A percentile compares a stretch with the other conserved stretches of the same genome.
Conservation (phyloP, 2,329 filamentous ascomycete genomes). For the Rutstroemia sydowiana region DNA sequence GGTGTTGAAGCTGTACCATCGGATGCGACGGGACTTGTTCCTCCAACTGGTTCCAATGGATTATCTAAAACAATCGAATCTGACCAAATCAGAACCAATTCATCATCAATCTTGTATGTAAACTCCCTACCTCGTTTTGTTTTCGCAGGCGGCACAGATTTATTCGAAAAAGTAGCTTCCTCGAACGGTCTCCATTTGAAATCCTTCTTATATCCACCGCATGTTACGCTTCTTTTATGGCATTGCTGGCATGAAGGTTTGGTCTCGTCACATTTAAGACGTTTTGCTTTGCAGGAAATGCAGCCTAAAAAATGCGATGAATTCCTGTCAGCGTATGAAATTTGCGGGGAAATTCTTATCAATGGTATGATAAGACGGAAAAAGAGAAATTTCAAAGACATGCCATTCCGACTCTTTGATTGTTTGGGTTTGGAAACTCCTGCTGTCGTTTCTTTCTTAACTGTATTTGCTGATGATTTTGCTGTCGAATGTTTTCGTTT, state of each 20-base stretch:
- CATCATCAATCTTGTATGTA: not conserved
- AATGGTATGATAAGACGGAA: conserved; percentile 20
- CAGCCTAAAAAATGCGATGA: conserved; percentile 46
- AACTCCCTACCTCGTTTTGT: conserved; percentile 21
- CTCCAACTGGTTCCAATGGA: conserved; percentile 14
- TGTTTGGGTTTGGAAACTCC: conserved; percentile 56
- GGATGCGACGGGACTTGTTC: conserved; percentile 19
- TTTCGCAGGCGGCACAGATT: conserved; percentile 24
- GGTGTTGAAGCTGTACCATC: conserved; percentile 22
- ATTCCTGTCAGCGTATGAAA: conserved; percentile 11
- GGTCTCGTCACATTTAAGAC: conserved; percentile 66
- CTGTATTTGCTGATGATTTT: conserved; percentile 16
- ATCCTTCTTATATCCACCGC: conserved; percentile 67
- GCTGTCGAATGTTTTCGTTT: conserved; percentile 23
- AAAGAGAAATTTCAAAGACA: conserved; percentile 24
- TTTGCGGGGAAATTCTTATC: conserved; percentile 17
- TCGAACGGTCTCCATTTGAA: conserved; percentile 70
- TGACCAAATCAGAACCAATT: conserved; percentile 16
- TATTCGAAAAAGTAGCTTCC: conserved; percentile 48
- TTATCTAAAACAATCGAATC: conserved; percentile 20
- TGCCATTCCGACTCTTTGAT: conserved; percentile 71
- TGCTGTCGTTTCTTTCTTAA: conserved; percentile 25
- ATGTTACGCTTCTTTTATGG: conserved; percentile 54
- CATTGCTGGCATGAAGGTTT: conserved; percentile 64
- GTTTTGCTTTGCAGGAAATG: conserved; percentile 65